A percentile compares a stretch with the other conserved stretches of the same genome.
Evolutionary conservation across 352 stramenopile species (phyloP).

Genomic region (Phytophthora nicotianae): DNA sequence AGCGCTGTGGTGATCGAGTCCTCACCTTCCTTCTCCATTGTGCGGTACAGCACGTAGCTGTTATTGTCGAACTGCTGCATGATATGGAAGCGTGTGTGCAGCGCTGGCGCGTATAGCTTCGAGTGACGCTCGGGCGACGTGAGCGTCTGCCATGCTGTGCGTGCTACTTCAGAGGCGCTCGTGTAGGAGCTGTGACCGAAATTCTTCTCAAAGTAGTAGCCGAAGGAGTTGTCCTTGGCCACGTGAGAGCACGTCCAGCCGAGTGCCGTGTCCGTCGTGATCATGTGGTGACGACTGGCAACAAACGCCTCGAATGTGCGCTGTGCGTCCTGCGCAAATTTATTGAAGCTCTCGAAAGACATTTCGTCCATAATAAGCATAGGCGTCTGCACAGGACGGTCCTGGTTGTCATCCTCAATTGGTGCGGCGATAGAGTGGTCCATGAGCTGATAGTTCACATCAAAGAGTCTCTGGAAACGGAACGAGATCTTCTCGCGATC

Average conservation of each 20-base stretch:
- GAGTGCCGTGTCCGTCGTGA: slow-evolving; percentile 52
- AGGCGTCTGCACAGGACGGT: slow-evolving; percentile 45
- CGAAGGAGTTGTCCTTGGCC: slow-evolving; percentile 53
- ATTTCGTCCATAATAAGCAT: slow-evolving; percentile 71
- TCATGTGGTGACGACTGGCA: slow-evolving; percentile 50
- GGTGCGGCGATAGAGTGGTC: slow-evolving; percentile 51
- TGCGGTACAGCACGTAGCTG: slow-evolving; percentile 59
- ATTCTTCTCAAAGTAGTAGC: slow-evolving; percentile 63
- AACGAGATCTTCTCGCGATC: slow-evolving; percentile 61
- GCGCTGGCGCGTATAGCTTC: slow-evolving; percentile 54
- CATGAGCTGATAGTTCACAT: slow-evolving; percentile 68
- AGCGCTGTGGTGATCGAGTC: slow-evolving; percentile 63
- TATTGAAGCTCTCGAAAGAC: slow-evolving; percentile 53
- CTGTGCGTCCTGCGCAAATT: slow-evolving; percentile 49
- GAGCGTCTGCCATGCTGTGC: slow-evolving; percentile 51
- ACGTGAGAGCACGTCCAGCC: slow-evolving; percentile 58
- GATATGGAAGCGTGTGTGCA: slow-evolving; percentile 61
- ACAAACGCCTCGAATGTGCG: slow-evolving; percentile 48
- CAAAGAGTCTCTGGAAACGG: slow-evolving; percentile 57
- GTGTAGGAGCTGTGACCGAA: slow-evolving; percentile 30
- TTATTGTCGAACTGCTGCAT: slow-evolving; percentile 63
- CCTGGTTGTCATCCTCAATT: slow-evolving; percentile 29
- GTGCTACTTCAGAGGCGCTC: slow-evolving; percentile 33
- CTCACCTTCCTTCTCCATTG: slow-evolving; percentile 64
- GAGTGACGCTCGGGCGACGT: slow-evolving; percentile 49